Evolutionary conservation across 1,284 basidiomycete species (phyloP), one percentile per base, ranked within the genome.

Genomic region (Prillingera fragicola): DNA sequence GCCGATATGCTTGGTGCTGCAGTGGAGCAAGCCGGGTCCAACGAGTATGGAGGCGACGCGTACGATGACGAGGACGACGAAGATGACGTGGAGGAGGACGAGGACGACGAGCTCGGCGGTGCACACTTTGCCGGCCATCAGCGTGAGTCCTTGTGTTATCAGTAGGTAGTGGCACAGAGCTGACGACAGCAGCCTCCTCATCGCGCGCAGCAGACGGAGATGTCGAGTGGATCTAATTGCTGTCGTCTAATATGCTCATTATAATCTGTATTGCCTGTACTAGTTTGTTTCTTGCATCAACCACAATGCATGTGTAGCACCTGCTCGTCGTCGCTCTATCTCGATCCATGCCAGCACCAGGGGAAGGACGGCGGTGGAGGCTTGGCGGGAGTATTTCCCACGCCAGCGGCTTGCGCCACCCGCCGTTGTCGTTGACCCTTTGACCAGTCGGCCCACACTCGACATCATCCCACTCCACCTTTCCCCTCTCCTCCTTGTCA

Each of bases 1-100:
- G 65, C 65, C 2, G 50, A 56, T 50, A 44, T 67, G 54, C 43
- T 67, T 13, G 65, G 59, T 8, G 48, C 59, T 45, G 59, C 56
- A 17, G 35, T 69, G 45, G 62, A 61, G 13, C 42, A 57, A 31
- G 56, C 36, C 9, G 45, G 38, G 15, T 43, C 35, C 6, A 39
- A 38, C 8, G 35, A 38, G 19, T 42, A 36, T 2, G 49, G 48
- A 6, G 48, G 52, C 1, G 53, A 55, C 9, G 55, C 59, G 18
- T 56, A 56, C 8, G 55, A 57, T 17, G 60, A 59, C 8, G 58
- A 59, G 7, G 49, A 52, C 3, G 53, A 56, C 12, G 58, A 60
- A 8, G 56, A 57, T 2, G 59, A 61, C 18, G 56, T 55, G 32
- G 58, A 61, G 15, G 62, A 62, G 32, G 53, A 55, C 13, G 61